Evolutionary conservation across 2,329 filamentous ascomycete genomes (phyloP), one percentile per base, ranked within the genome.

Genomic region (Ophiosphaerella narmari): DNA sequence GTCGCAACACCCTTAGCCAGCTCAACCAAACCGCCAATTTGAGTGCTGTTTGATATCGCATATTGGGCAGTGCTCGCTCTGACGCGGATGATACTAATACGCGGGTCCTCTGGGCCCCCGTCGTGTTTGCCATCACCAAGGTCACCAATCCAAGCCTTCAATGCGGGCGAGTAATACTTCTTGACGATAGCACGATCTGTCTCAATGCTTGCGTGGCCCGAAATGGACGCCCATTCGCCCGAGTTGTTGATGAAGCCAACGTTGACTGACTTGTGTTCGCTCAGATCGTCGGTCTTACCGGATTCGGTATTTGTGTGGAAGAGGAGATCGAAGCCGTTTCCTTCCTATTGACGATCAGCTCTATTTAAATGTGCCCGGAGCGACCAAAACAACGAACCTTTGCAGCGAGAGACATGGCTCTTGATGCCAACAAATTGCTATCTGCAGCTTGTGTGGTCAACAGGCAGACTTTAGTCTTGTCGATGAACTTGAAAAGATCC

Each of bases 251-350:
- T 80, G 79, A 96, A 96, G 40, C 87, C 84, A 58, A 96, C 81
- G 77, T 96, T 95, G 77, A 91, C 82, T 61, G 89, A 82, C 0
- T 86, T 78, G 72, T 95, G 86, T 48, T 79, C 78, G 48, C 83
- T 79, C 36, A 96, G 81, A 67, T 96, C 91, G 72, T 90, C 83
- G 5, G 90, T 91, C 81, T 96, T 96, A 76, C 90, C 86, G 8
- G 89, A 91, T 71, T 93, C 89, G 55, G 90, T 91, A 79, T 96
- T 96, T 68, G 91, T 91, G 79, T 94, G 88, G 82, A 96, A 96
- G 73, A 96, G 82, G 48, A 94, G 83, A 71, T 95, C 91, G 49
- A 91, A 81, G 65, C 89, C 88, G 57, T 86, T 87, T 54, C 81
- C 80, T 75, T 95, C 90, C 89, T 93, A 55, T 46, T 6, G 0